phyloP scores from a whole-genome alignment of 805 yeast genomes.

The Tetrapisispora iriomotensis region DNA sequence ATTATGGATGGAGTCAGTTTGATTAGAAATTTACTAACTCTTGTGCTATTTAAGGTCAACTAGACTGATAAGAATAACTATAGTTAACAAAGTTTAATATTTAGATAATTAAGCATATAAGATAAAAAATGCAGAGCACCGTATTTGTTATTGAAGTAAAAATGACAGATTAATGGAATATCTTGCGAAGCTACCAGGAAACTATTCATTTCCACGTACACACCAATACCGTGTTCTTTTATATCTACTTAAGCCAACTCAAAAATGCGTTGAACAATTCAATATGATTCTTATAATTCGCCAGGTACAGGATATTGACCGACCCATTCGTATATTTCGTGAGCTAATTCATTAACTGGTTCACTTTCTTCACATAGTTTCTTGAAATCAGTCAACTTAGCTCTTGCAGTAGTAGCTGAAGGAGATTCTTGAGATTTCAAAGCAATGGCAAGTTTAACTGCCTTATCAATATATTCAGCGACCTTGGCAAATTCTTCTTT shows the following conservation, averaged over 20 bases:
- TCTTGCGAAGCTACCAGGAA: too few relatives aligned
- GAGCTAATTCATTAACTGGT: constrained; percentile 50
- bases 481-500: constrained; percentile 70
- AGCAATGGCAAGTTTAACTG: constrained; percentile 58
- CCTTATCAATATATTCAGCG: constrained; percentile 68
- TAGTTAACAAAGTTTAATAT: too few relatives aligned
- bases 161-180: too few relatives aligned
- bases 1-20: too few relatives aligned
- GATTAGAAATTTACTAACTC: too few relatives aligned
- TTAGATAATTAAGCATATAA: too few relatives aligned
- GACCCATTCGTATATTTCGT: constrained; percentile 66
- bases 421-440: constrained; percentile 47
- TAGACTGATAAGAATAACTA: too few relatives aligned
- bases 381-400: constrained; percentile 59
- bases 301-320: constrained; percentile 83
- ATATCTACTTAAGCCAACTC: not conserved
- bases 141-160: too few relatives aligned
- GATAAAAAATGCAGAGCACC: too few relatives aligned
- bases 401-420: constrained; percentile 57
- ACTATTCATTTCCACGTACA: too few relatives aligned
- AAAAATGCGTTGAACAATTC: not conserved
- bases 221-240: too few relatives aligned
- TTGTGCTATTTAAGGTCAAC: too few relatives aligned
- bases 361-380: constrained; percentile 52
- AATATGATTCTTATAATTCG: constrained; percentile 32